Evolutionary conservation across 1,139 yeast genomes (phyloP), one percentile per base, ranked within the genome.

Genomic region (Meyerozyma sp.): DNA sequence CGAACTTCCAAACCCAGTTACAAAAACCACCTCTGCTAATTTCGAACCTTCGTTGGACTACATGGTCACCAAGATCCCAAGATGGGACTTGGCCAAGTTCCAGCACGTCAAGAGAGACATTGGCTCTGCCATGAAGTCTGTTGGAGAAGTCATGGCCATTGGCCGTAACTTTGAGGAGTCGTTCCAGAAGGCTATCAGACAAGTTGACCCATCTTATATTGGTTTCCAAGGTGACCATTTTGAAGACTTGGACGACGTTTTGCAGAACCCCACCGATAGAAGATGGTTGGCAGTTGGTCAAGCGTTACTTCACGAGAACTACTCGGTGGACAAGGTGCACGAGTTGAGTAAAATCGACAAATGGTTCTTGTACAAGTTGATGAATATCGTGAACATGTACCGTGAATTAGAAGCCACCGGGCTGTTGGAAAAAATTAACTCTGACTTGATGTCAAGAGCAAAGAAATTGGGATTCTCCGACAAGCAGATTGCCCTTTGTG

Each of bases 131-230:
- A 93, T 93, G 98, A 93, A 93, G 70, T 91, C 98, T 40, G 98
- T 93, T 46, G 98, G 98, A 66, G 98, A 93, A 70, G 98, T 93
- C 48, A 93, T 93, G 98, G 95, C 97, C 44, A 93, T 93, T 62
- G 98, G 98, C 59, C 84, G 98, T 71, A 93, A 82, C 56, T 93
- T 91, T 62, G 98, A 93, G 71, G 98, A 93, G 69, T 87, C 97
- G 13, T 84, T 93, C 77, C 98, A 93, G 71, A 93, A 93, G 75
- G 98, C 98, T 44, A 84, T 93, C 56, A 84, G 98, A 72, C 96
- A 91, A 70, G 90, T 91, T 51, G 98, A 93, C 63, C 96, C 97
- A 43, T 82, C 94, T 23, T 79, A 80, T 55, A 64, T 88, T 59
- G 98, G 98, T 44, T 86, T 93, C 82, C 96, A 91, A 71, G 96